Evolutionary conservation across 352 stramenopile species (phyloP).

Genomic region (Phytophthora brassicae): DNA sequence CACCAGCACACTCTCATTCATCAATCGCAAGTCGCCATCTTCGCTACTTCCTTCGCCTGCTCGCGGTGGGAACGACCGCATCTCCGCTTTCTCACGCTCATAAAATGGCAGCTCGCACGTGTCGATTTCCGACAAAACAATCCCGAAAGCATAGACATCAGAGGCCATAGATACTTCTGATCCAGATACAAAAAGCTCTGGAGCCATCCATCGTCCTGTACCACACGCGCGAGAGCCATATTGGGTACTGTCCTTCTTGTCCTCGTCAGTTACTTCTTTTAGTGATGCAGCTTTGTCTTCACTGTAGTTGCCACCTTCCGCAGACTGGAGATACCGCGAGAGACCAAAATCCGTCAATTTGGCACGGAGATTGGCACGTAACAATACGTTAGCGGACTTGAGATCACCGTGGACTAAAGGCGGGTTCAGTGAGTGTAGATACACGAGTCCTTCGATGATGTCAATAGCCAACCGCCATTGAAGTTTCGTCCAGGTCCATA

Average conservation of each 20-base stretch:
- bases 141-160: conserved; percentile 88
- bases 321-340: conserved; percentile 28
- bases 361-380: conserved; percentile 34
- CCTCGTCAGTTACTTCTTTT: not conserved
- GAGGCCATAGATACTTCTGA: conserved; percentile 71
- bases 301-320: conserved; percentile 9
- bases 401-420: conserved; percentile 43
- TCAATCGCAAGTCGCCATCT: conserved; percentile 13
- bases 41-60: conserved; percentile 26
- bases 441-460: conserved; percentile 49
- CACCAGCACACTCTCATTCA: conserved; percentile 46
- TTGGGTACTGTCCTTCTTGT: not conserved
- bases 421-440: conserved; percentile 46
- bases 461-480: conserved; percentile 51
- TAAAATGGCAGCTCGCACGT: conserved; percentile 65
- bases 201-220: conserved; percentile 81
- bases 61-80: conserved; percentile 9
- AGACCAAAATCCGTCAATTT: conserved; percentile 52
- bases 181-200: conserved; percentile 76
- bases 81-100: conserved; percentile 28
- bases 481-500: conserved; percentile 45
- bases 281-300: not conserved
- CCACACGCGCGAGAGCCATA: conserved; percentile 33
- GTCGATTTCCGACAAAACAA: conserved; percentile 82
- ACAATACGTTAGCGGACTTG: conserved; percentile 43